These are phyloP conservation scores for Gossypium stocksii DNA, from an alignment of 345 rosid genomes.

Conservation along the genomic window DNA sequence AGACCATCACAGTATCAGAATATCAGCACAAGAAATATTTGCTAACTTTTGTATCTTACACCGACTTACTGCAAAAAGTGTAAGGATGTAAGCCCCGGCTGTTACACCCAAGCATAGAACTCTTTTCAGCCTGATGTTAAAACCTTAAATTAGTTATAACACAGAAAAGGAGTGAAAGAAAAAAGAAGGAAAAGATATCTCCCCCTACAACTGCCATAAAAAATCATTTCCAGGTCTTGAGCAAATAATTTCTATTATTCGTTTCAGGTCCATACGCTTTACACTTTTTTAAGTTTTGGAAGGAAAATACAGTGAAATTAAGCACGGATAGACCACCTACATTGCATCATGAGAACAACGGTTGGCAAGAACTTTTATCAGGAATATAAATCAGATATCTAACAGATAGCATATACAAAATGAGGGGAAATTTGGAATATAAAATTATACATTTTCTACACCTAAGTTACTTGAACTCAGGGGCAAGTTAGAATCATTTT, in stretches of 20 bases:
- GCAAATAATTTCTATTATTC: neutral
- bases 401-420: too few species aligned
- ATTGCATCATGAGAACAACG: neutral
- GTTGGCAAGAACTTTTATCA: neutral
- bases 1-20: neutral
- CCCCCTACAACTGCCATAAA: neutral
- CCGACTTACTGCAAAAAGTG: conserved; percentile 55
- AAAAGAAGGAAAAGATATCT: neutral
- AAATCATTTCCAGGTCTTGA: neutral
- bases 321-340: neutral
- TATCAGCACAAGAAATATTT: neutral
- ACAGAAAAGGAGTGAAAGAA: neutral
- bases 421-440: neutral
- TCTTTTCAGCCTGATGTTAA: conserved; percentile 36
- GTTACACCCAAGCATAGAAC: conserved; percentile 66
- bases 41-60: neutral
- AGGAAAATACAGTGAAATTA: neutral
- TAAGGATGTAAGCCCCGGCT: conserved; percentile 63
- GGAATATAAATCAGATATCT: neutral
- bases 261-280: neutral
- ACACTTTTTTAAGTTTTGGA: neutral
- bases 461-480: neutral
- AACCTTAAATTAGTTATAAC: conserved; percentile 1
- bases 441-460: neutral
- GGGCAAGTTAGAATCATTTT: neutral